Conservation (phyloP, 1,139 yeast species). For the Wickerhamiella pararugosa region DNA sequence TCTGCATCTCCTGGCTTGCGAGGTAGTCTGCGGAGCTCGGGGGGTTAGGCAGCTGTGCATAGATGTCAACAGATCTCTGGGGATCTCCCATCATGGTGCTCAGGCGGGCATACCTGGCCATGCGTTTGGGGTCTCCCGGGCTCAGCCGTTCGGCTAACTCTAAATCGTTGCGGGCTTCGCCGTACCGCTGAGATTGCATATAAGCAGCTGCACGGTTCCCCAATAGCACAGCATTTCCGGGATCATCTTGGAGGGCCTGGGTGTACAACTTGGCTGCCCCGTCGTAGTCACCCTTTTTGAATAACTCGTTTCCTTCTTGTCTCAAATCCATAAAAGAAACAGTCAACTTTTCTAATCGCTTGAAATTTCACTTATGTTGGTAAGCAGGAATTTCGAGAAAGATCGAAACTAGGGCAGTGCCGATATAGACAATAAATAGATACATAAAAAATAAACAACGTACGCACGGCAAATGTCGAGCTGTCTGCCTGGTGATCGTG, state of each 20-base stretch:
- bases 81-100: conserved; percentile 24
- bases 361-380: too few species aligned
- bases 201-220: conserved; percentile 79
- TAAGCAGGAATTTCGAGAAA: too few species aligned
- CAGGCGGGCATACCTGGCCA: conserved; percentile 25
- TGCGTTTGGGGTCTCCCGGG: conserved; percentile 24
- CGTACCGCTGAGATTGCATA: conserved; percentile 42
- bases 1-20: conserved; percentile 26
- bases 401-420: too few species aligned
- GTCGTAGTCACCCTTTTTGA: conserved; percentile 25
- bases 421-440: too few species aligned
- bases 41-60: conserved; percentile 16
- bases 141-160: conserved; percentile 22
- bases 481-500: too few species aligned
- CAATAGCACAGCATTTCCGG: conserved; percentile 32
- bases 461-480: too few species aligned
- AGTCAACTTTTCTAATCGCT: not conserved
- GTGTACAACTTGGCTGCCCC: conserved; percentile 26
- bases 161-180: conserved; percentile 41
- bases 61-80: conserved; percentile 23
- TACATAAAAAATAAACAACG: too few species aligned
- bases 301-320: conserved; percentile 25
- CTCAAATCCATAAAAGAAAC: conserved; percentile 9
- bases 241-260: conserved; percentile 26
- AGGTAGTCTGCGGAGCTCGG: conserved; percentile 21